A percentile compares a stretch with the other conserved stretches of the same genome.
phyloP scores from a whole-genome alignment of 2,329 filamentous ascomycete genomes.

The Arthrobotrys sinensis region DNA sequence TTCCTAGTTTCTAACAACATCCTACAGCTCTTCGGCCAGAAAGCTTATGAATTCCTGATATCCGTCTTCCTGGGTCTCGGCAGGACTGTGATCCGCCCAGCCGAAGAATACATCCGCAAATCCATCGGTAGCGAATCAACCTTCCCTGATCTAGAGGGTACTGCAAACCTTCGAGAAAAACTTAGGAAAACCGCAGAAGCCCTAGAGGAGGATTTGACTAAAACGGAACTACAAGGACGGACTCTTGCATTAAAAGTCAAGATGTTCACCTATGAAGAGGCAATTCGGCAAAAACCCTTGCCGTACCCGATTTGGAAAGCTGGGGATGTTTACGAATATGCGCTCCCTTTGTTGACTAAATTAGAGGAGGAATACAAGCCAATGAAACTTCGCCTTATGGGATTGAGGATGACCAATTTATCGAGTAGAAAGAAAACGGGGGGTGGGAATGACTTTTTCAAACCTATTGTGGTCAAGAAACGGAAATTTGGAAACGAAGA shows the following conservation, averaged over 20 bases:
- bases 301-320: constrained; percentile 80
- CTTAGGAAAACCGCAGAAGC: constrained; percentile 86
- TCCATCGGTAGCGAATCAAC: constrained; percentile 95
- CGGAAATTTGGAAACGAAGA: constrained; percentile 68
- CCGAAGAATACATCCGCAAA: constrained; percentile 91
- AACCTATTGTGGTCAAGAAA: constrained; percentile 67
- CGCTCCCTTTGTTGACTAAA: constrained; percentile 86
- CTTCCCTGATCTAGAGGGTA: constrained; percentile 83
- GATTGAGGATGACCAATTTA: constrained; percentile 87
- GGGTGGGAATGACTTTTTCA: constrained; percentile 82
- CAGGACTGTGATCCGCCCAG: constrained; percentile 85
- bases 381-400: constrained; percentile 83
- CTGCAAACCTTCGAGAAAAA: constrained; percentile 79
- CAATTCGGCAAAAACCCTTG: constrained; percentile 83
- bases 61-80: constrained; percentile 88
- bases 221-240: constrained; percentile 87
- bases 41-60: constrained; percentile 88
- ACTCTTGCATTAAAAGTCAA: constrained; percentile 94
- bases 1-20: background rate
- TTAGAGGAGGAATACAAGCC: constrained; percentile 68
- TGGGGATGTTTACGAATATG: constrained; percentile 85
- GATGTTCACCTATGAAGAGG: constrained; percentile 91
- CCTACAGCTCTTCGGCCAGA: constrained; percentile 85
- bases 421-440: constrained; percentile 87
- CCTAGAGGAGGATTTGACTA: constrained; percentile 85